Evolutionary conservation across 371 early-diverging fungal genomes (phyloP).

Genomic region (Mucor racemosus): DNA sequence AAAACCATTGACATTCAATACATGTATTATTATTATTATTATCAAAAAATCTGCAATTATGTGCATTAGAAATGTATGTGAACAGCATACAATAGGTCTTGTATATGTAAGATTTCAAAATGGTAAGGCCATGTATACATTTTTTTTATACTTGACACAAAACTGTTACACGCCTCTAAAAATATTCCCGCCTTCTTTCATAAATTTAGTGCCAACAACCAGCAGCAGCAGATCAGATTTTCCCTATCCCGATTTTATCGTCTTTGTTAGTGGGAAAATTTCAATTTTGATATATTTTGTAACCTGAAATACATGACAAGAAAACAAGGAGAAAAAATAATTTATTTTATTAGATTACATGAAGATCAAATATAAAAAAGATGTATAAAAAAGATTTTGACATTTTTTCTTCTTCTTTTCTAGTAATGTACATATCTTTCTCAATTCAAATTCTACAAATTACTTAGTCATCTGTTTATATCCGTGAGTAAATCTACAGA

Average conservation of each 20-base stretch:
- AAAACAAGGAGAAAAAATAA: neutral
- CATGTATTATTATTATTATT: neutral
- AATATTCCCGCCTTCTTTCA: conserved; percentile 1
- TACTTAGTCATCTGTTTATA: neutral
- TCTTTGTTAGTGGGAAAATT: neutral
- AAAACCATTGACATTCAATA: neutral
- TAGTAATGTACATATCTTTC: neutral
- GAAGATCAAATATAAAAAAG: neutral
- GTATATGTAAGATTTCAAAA: too few species aligned
- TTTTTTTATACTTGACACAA: neutral
- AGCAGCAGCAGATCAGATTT: neutral
- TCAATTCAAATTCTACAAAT: neutral
- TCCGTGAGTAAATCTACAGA: neutral
- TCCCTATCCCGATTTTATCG: neutral
- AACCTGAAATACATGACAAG: neutral
- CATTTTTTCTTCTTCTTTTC: conserved; percentile 4
- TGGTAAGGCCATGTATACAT: neutral
- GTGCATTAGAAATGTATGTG: neutral
- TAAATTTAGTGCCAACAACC: neutral
- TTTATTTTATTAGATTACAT: neutral
- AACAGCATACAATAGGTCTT: too few species aligned
- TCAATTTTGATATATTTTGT: neutral
- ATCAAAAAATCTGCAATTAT: neutral
- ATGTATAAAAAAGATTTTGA: neutral
- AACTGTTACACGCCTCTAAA: conserved; percentile 2